These are phyloP conservation scores for Fusarium beomiforme DNA, from an alignment of 2,329 filamentous ascomycete genomes.

Conservation along the genomic window DNA sequence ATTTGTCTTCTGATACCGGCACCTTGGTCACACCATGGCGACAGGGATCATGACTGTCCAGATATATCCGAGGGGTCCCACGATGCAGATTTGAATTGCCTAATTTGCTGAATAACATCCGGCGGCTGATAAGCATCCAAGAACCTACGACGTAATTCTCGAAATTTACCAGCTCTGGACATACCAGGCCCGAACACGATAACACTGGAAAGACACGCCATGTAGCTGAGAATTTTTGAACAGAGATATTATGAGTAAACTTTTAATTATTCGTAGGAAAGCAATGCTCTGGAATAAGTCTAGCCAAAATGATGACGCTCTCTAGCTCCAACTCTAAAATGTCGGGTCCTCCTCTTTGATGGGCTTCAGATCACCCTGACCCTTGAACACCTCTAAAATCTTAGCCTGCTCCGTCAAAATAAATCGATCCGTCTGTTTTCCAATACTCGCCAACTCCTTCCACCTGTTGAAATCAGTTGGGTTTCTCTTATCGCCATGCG, in stretches of 20 bases:
- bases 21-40: not conserved
- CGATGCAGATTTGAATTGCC: no score
- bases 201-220: not conserved
- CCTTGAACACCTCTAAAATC: slow-evolving; percentile 60
- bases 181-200: not conserved
- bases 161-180: not conserved
- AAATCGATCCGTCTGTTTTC: slow-evolving; percentile 59
- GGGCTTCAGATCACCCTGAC: slow-evolving; percentile 57
- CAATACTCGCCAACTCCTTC: slow-evolving; percentile 59
- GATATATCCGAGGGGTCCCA: not conserved
- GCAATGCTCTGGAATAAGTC: no score
- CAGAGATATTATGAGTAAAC: accelerated
- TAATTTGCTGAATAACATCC: not conserved
- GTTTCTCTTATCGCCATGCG: slow-evolving; percentile 67
- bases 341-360: slow-evolving; percentile 49
- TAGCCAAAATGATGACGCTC: not conserved
- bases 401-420: slow-evolving; percentile 65
- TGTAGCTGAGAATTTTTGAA: not conserved
- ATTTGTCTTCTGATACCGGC: not conserved
- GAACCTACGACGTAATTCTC: not conserved
- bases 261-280: no score
- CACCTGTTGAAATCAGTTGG: slow-evolving; percentile 60
- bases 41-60: not conserved
- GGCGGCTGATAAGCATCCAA: no score
- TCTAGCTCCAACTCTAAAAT: not conserved